Evolutionary conservation across 495 filamentous ascomycete species (phyloP).

Genomic region (Penicillium pancosmium): DNA sequence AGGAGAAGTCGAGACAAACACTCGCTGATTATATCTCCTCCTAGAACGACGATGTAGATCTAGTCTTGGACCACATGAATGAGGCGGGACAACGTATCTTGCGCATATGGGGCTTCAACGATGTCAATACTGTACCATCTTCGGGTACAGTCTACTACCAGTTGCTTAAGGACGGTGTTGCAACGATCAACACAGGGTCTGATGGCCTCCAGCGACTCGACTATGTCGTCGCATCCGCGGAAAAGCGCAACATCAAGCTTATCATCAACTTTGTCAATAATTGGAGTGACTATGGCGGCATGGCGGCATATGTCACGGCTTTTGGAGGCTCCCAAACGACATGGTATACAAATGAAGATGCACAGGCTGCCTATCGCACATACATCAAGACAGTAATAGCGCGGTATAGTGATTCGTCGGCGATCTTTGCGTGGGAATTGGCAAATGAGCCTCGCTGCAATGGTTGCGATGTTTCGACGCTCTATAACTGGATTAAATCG

Average conservation of each 20-base stretch:
- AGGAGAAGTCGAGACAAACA: too few species aligned
- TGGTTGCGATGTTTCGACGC: slow-evolving; percentile 58
- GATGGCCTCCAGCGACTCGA: slow-evolving; percentile 70
- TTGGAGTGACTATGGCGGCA: slow-evolving; percentile 69
- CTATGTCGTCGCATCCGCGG: slow-evolving; percentile 64
- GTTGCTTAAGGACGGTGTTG: slow-evolving; percentile 51
- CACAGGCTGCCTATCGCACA: slow-evolving; percentile 61
- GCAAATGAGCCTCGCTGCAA: slow-evolving; percentile 72
- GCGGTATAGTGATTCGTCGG: slow-evolving; percentile 57
- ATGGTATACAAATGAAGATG: slow-evolving; percentile 60
- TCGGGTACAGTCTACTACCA: slow-evolving; percentile 63
- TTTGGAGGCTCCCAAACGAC: slow-evolving; percentile 58
- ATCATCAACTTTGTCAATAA: slow-evolving; percentile 62
- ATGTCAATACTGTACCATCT: slow-evolving; percentile 51
- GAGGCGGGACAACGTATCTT: slow-evolving; percentile 66
- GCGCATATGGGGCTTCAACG: slow-evolving; percentile 76
- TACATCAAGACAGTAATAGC: slow-evolving; percentile 66
- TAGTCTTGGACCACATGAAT: slow-evolving; percentile 50
- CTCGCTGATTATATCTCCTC: too few species aligned
- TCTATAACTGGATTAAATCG: slow-evolving; percentile 64
- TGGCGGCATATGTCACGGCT: slow-evolving; percentile 61
- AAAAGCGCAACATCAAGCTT: slow-evolving; percentile 59
- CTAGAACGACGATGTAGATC: slow-evolving; percentile 59
- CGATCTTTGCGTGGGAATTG: slow-evolving; percentile 74
- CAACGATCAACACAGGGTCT: slow-evolving; percentile 66